Percentiles rank a stretch among this genome's conserved stretches.
Evolutionary conservation across 306 rosid genomes (phyloP).

Genomic region (Cucurbita pepo): DNA sequence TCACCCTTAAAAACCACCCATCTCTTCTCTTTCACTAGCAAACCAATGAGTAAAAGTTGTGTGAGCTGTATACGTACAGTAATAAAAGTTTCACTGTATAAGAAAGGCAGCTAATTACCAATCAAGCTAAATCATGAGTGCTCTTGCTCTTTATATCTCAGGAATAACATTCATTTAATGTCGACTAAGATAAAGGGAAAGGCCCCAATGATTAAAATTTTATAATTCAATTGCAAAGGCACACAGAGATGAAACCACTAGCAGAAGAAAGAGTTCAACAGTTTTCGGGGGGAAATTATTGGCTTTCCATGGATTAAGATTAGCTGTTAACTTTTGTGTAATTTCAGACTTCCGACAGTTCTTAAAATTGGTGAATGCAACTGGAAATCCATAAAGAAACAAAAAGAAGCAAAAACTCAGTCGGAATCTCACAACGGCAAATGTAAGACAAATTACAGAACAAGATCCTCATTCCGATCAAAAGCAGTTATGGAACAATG

Average conservation of each 20-base stretch:
- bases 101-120: neutral
- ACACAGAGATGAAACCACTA: neutral
- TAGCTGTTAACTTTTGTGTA: neutral
- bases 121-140: neutral
- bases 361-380: neutral
- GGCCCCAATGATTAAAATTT: neutral
- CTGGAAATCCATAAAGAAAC: neutral
- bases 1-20: conserved; percentile 93
- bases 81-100: neutral
- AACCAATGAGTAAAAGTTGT: neutral
- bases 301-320: neutral
- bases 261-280: neutral
- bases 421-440: neutral
- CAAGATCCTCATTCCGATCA: neutral
- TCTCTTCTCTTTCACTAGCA: conserved; percentile 84
- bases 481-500: neutral
- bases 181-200: neutral
- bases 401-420: neutral
- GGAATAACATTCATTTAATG: neutral
- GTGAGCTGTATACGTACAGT: neutral
- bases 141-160: neutral
- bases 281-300: neutral
- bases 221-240: neutral
- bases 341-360: neutral
- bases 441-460: neutral